Conservation (phyloP, 129 eudicot genomes). For the Flaveria linearis region DNA sequence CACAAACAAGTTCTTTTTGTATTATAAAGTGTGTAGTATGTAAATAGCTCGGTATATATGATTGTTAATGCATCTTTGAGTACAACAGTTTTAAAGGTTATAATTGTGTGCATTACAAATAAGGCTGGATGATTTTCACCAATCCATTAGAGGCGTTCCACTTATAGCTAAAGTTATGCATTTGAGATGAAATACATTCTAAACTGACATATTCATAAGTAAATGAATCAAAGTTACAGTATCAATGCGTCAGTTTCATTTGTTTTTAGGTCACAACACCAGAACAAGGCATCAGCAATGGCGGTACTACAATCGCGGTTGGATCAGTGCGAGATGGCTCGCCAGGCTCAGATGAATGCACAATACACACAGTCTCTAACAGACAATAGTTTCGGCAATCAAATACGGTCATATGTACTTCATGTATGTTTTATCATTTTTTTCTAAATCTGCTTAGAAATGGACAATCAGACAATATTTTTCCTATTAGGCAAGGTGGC, state of each 20-base stretch:
- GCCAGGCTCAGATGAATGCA: constrained; percentile 82
- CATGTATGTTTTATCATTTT: constrained; percentile 49
- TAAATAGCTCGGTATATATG: background rate
- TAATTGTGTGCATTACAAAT: constrained; percentile 1
- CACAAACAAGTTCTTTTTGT: background rate
- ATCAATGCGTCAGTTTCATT: background rate
- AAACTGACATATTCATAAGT: background rate
- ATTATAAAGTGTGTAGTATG: background rate
- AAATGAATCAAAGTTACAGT: background rate
- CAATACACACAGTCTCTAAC: constrained; percentile 83
- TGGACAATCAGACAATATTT: background rate
- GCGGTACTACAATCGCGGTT: constrained; percentile 89
- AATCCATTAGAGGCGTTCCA: background rate
- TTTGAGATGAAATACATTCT: background rate
- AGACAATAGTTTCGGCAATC: constrained; percentile 93
- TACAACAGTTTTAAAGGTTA: background rate
- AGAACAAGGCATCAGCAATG: constrained; percentile 92
- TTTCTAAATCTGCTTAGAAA: constrained; percentile 3
- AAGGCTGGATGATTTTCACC: background rate
- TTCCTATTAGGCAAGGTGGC: background rate
- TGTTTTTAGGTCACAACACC: constrained; percentile 72
- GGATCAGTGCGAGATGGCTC: constrained; percentile 90
- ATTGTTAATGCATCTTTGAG: background rate
- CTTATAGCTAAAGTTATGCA: background rate
- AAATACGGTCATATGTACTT: constrained; percentile 84